phyloP scores from a whole-genome alignment of 2,329 filamentous ascomycete genomes.

The Camillea tinctor region DNA sequence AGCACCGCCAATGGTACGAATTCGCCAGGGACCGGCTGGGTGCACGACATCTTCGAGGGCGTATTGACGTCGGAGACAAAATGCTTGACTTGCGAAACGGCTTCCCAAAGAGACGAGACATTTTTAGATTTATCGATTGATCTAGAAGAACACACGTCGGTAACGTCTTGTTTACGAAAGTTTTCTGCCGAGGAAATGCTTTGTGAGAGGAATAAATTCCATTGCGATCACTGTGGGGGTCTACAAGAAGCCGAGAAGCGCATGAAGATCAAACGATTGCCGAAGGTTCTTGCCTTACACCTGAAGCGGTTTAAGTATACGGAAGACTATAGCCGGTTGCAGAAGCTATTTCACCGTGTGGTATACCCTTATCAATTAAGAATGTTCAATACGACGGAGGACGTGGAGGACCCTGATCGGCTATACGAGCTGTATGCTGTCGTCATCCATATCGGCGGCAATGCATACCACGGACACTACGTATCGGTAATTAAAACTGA shows the following conservation, averaged over 20 bases:
- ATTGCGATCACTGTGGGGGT: conserved; percentile 95
- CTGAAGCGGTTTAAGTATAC: conserved; percentile 98
- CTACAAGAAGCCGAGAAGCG: conserved; percentile 97
- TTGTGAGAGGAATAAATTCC: conserved; percentile 97
- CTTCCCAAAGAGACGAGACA: conserved; percentile 91
- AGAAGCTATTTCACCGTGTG: conserved; percentile 95
- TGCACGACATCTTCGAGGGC: conserved; percentile 96
- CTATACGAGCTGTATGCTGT: conserved; percentile 97
- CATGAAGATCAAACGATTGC: conserved; percentile 97
- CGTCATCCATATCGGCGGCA: conserved; percentile 94
- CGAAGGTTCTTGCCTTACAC: conserved; percentile 87
- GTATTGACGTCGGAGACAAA: conserved; percentile 93
- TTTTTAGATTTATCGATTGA: conserved; percentile 97
- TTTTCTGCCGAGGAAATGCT: conserved; percentile 99
- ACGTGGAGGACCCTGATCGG: conserved; percentile 88
- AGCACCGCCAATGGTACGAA: conserved; percentile 42
- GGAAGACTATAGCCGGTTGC: conserved; percentile 86
- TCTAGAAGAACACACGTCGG: conserved; percentile 90
- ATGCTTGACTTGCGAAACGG: conserved; percentile 93
- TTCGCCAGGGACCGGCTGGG: conserved; percentile 75
- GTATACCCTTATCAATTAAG: conserved; percentile 96
- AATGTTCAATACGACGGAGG: conserved; percentile 95
- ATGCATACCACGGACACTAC: conserved; percentile 96
- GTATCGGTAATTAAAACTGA: conserved; percentile 97
- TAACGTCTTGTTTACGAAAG: conserved; percentile 90